Evolutionary conservation across 1,139 yeast genomes (phyloP), one percentile per base, ranked within the genome.

Genomic region (Diutina sp.): DNA sequence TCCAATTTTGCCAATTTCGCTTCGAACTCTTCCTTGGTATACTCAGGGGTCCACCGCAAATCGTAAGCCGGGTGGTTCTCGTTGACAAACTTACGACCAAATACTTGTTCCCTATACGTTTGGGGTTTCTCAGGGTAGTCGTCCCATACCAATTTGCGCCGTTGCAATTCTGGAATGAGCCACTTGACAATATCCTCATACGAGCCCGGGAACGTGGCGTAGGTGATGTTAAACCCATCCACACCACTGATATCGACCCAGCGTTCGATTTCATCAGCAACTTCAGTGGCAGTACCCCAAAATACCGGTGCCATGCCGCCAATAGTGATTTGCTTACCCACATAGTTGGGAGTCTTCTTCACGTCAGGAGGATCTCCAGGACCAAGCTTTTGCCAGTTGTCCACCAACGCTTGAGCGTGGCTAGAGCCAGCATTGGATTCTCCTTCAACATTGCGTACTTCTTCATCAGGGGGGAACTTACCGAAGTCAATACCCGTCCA

Each of bases 41-140:
- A 73, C 30, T 71, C 73, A 11, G 70, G 68, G 54, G 64, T 66
- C 79, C 79, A 75, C 65, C 76, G 72, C 51, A 73, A 64, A 1
- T 64, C 65, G 60, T 73, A 60, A 11, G 78, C 78, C 18, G 76
- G 76, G 58, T 75, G 79, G 60, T 64, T 58, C 12, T 63, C 64
- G 47, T 58, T 60, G 16, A 67, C 61, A 58, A 58, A 68, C 38
- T 63, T 65, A 16, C 60, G 55, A 7, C 71, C 71, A 59, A 67
- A 68, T 6, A 68, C 45, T 57, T 66, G 67, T 58, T 68, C 71
- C 59, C 71, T 63, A 56, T 62, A 67, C 3, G 69, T 65, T 29
- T 66, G 67, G 5, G 66, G 65, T 6, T 63, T 61, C 28, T 62
- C 64, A 1, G 71, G 68, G 54, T 71, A 70, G 52, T 71, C 73